Conservation (phyloP, 345 rosid genomes). For the Gossypium longicalyx region DNA sequence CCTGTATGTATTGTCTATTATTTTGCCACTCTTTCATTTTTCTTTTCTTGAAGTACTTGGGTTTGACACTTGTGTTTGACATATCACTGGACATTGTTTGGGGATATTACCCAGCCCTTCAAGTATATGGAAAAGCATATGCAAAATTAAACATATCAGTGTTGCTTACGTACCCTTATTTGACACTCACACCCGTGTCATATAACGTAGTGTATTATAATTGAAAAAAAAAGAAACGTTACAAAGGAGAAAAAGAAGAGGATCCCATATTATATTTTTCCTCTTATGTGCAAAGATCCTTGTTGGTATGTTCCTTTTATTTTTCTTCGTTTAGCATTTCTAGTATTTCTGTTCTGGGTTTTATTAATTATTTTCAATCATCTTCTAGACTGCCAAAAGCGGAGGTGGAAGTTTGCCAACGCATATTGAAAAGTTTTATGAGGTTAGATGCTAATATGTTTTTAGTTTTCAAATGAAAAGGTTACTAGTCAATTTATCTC, state of each 20-base stretch:
- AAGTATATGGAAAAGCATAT: neutral
- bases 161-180: neutral
- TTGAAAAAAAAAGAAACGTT: neutral
- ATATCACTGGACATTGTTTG: neutral
- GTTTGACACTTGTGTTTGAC: neutral
- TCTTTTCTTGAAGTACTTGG: neutral
- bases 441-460: slow-evolving; percentile 45
- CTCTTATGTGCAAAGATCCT: neutral
- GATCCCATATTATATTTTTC: neutral
- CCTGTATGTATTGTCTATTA: neutral
- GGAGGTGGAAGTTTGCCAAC: slow-evolving; percentile 93
- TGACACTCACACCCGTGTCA: neutral
- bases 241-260: neutral
- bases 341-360: neutral
- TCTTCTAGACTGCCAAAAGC: slow-evolving; percentile 72
- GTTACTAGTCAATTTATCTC: slow-evolving; percentile 6
- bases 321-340: neutral
- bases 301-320: neutral
- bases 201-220: neutral
- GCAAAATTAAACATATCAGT: neutral
- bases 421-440: slow-evolving; percentile 80
- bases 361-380: slow-evolving; percentile 2
- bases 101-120: neutral
- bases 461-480: slow-evolving; percentile 8
- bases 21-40: neutral